Evolutionary conservation across 78 protist species (phyloP), one percentile per base, ranked within the genome.

Genomic region (Diacronema lutheri): DNA sequence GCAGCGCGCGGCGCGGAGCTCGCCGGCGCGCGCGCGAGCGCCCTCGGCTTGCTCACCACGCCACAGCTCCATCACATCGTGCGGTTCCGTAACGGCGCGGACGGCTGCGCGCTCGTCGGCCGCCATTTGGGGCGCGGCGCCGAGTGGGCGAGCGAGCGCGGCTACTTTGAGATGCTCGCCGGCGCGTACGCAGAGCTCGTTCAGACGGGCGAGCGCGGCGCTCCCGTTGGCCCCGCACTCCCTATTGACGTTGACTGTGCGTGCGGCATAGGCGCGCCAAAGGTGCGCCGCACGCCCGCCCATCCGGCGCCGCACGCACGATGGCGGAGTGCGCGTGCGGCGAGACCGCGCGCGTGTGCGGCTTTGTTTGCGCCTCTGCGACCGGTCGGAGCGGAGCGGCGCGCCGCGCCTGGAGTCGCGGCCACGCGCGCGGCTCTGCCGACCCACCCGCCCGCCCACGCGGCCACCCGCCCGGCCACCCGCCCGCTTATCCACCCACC

Each of bases 61-160:
- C 95, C 95, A 12, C 92, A 85, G 62, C 85, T 93, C 29, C 95
- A 93, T 73, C 90, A 69, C 76, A 10, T 83, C 26, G 89, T 85
- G 35, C 68, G 91, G 37, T n/a, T 31, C 16, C 14, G 12, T 33
- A 37, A 46, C 38, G 87, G 76, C 41, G 31, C 11, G 21, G 55
- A 4, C 55, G 37, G 25, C 21, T 14, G 29, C 60, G 60, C 11
- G 14, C 40, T 65, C 44, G 50, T 12, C 74, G 55, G 23, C 25
- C 21, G 29, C 14, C 40, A 0, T 29, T 46, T 5, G 12, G 37
- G 41, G 37, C 26, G 79, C 9, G 35, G n/a, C n/a, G 26, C 38
- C 4, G 58, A 1, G 79, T 66, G 74, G 44, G 25, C 46, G 44
- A 5, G 26, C 40, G 55, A 68, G 33, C 26, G 4, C 12, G 76